Conservation (phyloP, 768 basidiomycete species). For the Termitomyces sp. region DNA sequence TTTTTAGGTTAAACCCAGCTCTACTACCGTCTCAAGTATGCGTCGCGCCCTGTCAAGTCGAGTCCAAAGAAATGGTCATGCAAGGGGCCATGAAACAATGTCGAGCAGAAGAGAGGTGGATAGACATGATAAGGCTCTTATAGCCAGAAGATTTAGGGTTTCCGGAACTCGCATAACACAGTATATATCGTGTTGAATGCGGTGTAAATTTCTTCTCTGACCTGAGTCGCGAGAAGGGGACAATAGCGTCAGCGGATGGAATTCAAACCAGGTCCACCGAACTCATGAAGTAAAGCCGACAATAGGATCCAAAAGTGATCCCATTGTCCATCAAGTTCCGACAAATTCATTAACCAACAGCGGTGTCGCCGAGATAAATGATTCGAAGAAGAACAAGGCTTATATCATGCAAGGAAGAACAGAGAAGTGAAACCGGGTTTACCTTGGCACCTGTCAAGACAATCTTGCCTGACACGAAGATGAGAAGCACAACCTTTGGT, state of each 20-base stretch:
- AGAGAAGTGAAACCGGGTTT: slow-evolving; percentile 29
- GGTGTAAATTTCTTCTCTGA: slow-evolving; percentile 98
- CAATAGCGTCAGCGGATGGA: slow-evolving; percentile 43
- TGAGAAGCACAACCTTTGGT: slow-evolving; percentile 96
- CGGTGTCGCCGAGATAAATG: slow-evolving; percentile 7
- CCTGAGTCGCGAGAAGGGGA: slow-evolving; percentile 47
- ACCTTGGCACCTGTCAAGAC: slow-evolving; percentile 99
- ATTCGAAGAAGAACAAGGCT: slow-evolving; percentile 13
- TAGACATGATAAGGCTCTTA: slow-evolving; percentile 1
- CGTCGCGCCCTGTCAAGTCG: slow-evolving; percentile 2
- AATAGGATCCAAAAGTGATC: slow-evolving; percentile 24
- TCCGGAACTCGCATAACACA: slow-evolving; percentile 93
- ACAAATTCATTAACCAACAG: slow-evolving; percentile 6
- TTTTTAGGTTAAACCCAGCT: slow-evolving; percentile 18
- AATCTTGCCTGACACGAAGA: slow-evolving; percentile 99
- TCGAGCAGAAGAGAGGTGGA: slow-evolving; percentile 15
- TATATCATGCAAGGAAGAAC: slow-evolving; percentile 16
- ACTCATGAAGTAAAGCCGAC: slow-evolving; percentile 29
- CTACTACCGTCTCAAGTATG: slow-evolving; percentile 3
- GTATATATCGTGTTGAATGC: slow-evolving; percentile 99
- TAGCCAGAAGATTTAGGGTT: slow-evolving; percentile 48
- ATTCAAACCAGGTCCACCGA: slow-evolving; percentile 43
- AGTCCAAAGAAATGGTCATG: slow-evolving; percentile 4
- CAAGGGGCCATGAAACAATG: slow-evolving; percentile 14
- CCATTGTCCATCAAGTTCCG: slow-evolving; percentile 10